Conservation (phyloP, 129 eudicot genomes). For the Cynara cardunculus region DNA sequence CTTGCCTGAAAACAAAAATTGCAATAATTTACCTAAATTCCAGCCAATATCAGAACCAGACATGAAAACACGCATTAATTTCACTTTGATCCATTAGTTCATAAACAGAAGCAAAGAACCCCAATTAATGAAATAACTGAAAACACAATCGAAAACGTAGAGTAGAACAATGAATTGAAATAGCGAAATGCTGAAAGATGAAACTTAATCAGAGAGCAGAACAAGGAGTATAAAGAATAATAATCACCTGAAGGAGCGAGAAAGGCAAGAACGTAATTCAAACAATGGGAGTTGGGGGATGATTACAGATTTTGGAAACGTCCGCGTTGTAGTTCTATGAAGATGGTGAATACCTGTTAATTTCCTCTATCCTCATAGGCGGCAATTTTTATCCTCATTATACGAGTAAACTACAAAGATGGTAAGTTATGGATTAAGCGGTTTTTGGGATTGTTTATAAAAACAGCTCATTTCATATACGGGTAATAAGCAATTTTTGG, state of each 20-base stretch:
- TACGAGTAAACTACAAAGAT: no score
- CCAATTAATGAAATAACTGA: not conserved
- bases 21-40: not conserved
- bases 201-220: not conserved
- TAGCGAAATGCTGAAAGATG: not conserved
- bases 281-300: slow-evolving; percentile 1
- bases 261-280: not conserved
- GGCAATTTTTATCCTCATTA: not conserved
- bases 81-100: not conserved
- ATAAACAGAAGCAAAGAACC: not conserved
- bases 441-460: no score
- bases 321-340: not conserved
- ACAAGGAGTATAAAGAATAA: not conserved
- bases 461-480: no score
- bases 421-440: no score
- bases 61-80: not conserved
- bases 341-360: slow-evolving; percentile 1
- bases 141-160: not conserved
- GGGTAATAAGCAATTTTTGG: no score
- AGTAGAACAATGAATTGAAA: not conserved
- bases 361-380: not conserved
- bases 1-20: not conserved
- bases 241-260: slow-evolving; percentile 1
- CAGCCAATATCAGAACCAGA: not conserved
- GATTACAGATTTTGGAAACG: not conserved